Conservation (phyloP, 306 rosid species). For the Dalbergia cochinchinensis region DNA sequence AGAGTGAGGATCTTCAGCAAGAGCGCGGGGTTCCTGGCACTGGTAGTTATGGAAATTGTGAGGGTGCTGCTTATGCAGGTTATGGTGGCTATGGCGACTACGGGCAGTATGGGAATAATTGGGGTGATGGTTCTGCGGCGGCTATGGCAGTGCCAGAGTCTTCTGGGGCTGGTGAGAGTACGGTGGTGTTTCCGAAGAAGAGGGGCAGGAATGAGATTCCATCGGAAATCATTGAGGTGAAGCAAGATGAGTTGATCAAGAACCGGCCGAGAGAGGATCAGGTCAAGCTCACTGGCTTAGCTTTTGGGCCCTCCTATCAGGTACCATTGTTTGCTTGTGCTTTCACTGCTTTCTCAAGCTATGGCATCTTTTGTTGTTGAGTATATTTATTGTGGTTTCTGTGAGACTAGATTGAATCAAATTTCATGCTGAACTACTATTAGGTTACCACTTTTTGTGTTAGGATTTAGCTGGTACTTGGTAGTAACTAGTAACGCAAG, state of each 20-base stretch:
- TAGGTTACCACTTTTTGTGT: neutral
- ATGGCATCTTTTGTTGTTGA: neutral
- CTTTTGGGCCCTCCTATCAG: constrained; percentile 94
- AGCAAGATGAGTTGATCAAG: constrained; percentile 94
- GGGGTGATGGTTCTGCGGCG: constrained; percentile 51
- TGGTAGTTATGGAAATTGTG: constrained; percentile 47
- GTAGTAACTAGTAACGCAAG: constrained; percentile 2
- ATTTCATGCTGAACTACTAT: neutral
- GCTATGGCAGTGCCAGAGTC: constrained; percentile 40
- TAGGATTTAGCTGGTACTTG: neutral
- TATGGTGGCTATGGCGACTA: constrained; percentile 54
- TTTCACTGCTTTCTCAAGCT: constrained; percentile 9
- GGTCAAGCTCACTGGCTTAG: constrained; percentile 79
- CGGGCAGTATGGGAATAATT: constrained; percentile 57
- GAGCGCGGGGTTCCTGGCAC: constrained; percentile 51
- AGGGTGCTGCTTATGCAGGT: constrained; percentile 46
- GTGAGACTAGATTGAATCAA: constrained; percentile 6
- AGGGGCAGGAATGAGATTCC: constrained; percentile 83
- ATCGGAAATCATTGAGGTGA: constrained; percentile 79
- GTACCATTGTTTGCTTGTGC: constrained; percentile 52
- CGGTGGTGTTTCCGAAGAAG: constrained; percentile 61
- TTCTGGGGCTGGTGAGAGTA: constrained; percentile 45
- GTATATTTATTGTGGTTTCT: constrained; percentile 4
- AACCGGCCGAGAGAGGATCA: constrained; percentile 95
- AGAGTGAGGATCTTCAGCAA: constrained; percentile 43